phyloP scores from a whole-genome alignment of 345 rosid species.

The Acer campestre region DNA sequence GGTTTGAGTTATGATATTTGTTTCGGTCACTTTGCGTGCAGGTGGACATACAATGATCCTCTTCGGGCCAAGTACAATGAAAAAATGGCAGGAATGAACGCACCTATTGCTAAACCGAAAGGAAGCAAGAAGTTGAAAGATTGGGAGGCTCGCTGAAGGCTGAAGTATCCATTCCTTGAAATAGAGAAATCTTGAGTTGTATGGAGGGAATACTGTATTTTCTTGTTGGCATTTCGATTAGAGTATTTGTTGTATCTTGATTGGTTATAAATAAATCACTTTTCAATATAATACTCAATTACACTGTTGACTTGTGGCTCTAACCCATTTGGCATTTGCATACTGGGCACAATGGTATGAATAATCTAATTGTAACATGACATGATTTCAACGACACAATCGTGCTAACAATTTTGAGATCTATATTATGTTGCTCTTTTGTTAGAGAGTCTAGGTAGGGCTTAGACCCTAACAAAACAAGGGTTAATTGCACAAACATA shows the following conservation, averaged over 20 bases:
- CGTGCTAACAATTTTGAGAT: no score
- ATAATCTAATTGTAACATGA: no score
- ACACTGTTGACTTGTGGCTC: no score
- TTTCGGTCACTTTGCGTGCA: conserved; percentile 24
- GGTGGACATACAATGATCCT: conserved; percentile 71
- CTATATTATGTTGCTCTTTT: no score
- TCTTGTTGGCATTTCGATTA: neutral
- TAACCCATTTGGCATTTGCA: no score
- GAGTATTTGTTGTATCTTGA: neutral
- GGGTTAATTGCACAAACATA: no score
- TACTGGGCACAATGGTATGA: no score
- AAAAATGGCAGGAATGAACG: conserved; percentile 78
- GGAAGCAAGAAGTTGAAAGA: conserved; percentile 85
- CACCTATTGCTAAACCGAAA: conserved; percentile 61
- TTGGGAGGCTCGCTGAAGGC: conserved; percentile 39
- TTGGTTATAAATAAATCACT: no score
- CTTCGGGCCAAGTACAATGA: conserved; percentile 75
- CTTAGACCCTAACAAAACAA: no score
- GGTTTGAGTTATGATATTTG: neutral
- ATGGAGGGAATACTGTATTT: neutral
- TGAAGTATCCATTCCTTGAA: neutral
- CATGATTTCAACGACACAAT: no score
- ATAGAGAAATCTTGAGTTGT: neutral
- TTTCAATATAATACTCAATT: no score
- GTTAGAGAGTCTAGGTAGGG: no score